Evolutionary conservation across 495 filamentous ascomycete genomes (phyloP).

Genomic region (Halenospora varia): DNA sequence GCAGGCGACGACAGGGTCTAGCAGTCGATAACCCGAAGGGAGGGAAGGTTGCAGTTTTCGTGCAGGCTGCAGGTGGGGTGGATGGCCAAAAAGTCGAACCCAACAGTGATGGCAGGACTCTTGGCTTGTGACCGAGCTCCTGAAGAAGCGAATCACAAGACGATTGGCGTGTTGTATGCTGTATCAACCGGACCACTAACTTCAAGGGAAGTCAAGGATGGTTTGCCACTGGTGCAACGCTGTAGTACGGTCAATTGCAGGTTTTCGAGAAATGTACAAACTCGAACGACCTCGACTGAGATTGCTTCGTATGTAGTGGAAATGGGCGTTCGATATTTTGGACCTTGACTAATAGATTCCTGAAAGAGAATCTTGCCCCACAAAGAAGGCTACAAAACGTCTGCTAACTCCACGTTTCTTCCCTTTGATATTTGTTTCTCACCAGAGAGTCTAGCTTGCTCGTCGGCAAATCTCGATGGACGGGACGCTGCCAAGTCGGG

Average conservation of each 20-base stretch:
- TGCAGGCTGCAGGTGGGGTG: not conserved
- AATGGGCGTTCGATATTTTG: not conserved
- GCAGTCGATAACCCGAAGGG: no score
- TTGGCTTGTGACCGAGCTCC: not conserved
- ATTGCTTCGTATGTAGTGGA: no score
- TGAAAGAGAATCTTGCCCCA: not conserved
- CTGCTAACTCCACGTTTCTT: no score
- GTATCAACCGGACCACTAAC: no score
- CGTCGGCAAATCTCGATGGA: not conserved
- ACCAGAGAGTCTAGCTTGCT: not conserved
- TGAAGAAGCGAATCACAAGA: not conserved
- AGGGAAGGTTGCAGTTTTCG: not conserved
- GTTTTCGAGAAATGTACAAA: no score
- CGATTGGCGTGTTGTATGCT: not conserved
- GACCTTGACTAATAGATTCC: not conserved
- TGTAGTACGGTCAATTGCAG: no score
- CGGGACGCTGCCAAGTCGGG: not conserved
- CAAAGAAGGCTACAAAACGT: no score
- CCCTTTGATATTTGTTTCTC: not conserved
- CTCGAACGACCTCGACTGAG: no score
- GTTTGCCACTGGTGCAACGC: no score
- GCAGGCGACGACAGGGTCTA: not conserved
- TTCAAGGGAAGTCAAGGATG: no score
- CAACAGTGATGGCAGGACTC: not conserved
- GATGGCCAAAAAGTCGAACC: not conserved